Conservation (phyloP, 1,139 yeast genomes). For the Lodderomyces elongisporus region DNA sequence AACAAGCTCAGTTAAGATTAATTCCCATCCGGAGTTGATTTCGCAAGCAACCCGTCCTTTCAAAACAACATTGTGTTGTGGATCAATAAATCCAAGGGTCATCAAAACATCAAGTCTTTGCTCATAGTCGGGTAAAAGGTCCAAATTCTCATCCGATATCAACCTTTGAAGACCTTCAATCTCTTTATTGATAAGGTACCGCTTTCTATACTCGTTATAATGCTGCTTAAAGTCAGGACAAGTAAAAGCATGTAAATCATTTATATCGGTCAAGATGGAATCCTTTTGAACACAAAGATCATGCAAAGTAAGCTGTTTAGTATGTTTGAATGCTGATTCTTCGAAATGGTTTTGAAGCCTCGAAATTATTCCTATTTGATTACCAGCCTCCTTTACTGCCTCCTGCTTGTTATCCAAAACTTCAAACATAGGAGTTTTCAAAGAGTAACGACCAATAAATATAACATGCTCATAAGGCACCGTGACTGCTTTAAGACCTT, state of each 20-base stretch:
- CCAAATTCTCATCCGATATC: conserved; percentile 83
- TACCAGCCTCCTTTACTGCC: conserved; percentile 37
- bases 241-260: conserved; percentile 19
- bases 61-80: conserved; percentile 66
- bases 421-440: conserved; percentile 38
- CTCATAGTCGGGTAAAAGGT: conserved; percentile 87
- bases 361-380: conserved; percentile 36
- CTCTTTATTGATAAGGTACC: conserved; percentile 42
- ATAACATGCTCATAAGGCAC: conserved; percentile 47
- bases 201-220: conserved; percentile 44
- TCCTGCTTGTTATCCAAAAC: conserved; percentile 41
- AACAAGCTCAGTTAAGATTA: conserved; percentile 81
- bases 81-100: conserved; percentile 72
- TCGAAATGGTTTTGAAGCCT: conserved; percentile 42
- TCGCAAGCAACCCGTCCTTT: conserved; percentile 90
- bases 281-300: conserved; percentile 47
- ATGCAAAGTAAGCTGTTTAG: conserved; percentile 48
- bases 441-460: conserved; percentile 42
- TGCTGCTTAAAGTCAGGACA: conserved; percentile 45
- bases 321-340: conserved; percentile 40
- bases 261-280: conserved; percentile 33
- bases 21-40: conserved; percentile 85
- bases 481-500: conserved; percentile 34
- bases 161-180: conserved; percentile 55
- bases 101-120: conserved; percentile 77